Evolutionary conservation across 306 rosid species (phyloP), one percentile per base, ranked within the genome.

Genomic region (Clitoria ternatea): DNA sequence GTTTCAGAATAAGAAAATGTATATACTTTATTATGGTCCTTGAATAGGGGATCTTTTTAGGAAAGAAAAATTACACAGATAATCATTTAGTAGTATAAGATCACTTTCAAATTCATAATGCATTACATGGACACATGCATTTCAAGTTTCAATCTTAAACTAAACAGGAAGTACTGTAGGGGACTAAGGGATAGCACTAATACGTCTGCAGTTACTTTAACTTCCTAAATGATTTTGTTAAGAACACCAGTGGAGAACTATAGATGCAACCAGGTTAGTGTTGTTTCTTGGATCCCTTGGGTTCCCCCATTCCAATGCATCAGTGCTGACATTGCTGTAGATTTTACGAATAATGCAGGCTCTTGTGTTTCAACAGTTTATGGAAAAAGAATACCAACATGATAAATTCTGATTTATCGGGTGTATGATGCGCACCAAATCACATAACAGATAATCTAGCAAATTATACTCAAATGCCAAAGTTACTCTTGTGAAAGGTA

Each of bases 141-240:
- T 69, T 71, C 47, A 33, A 52, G 20, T 35, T 24, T 55, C 54
- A 78, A 63, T 32, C 14, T 40, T 14, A 52, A 63, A 14, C 62
- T 44, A 52, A 15, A n/a, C 17, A 33, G 37, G 42, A 22, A 19
- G 53, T 60, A n/a, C n/a, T n/a, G n/a, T n/a, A n/a, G n/a, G n/a
- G n/a, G n/a, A n/a, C n/a, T n/a, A 70, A 4, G 33, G 19, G 45
- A 35, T 26, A 48, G 47, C 62, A 67, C 47, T 18, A 23, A 47
- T 26, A 62, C 42, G 18, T 47, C n/a, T 15, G 17, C 40, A 39
- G 15, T 44, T 22, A 52, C 14, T 4, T 29, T 75, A 43, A 20
- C 50, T 55, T 43, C n/a, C 30, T 6, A 19, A 56, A 54, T 75
- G 22, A 12, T 23, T 67, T 33, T 1, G 32, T 11, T n/a, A n/a